phyloP scores from a whole-genome alignment of 331 rosid species.

The Rhamnella rubrinervis region DNA sequence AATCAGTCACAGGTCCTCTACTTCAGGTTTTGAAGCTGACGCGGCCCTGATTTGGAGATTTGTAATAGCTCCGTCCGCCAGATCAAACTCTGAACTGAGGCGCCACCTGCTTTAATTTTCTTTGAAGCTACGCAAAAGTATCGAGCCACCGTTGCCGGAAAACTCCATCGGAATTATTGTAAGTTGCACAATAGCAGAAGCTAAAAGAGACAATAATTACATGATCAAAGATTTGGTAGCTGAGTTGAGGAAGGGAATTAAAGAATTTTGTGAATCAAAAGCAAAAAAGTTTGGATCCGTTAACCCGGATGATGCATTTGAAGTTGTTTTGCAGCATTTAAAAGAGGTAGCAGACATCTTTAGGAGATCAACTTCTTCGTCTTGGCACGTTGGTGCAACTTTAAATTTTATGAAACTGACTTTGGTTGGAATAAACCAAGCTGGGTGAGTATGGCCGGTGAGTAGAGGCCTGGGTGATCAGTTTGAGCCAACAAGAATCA shows the following conservation, averaged over 20 bases:
- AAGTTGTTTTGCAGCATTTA: not conserved
- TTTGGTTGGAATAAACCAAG: too few species aligned
- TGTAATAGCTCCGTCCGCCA: not conserved
- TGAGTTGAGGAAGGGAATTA: not conserved
- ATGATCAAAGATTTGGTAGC: not conserved
- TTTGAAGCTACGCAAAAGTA: slow-evolving; percentile 6
- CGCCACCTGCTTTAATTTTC: not conserved
- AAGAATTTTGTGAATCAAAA: not conserved
- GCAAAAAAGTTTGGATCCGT: not conserved
- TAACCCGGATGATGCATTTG: not conserved
- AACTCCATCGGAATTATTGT: slow-evolving; percentile 16
- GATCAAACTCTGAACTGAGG: not conserved
- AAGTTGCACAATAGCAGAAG: not conserved
- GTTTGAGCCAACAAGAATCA: too few species aligned
- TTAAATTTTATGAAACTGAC: too few species aligned
- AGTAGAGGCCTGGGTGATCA: too few species aligned
- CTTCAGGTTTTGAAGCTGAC: slow-evolving; percentile 10
- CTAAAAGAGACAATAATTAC: too few species aligned
- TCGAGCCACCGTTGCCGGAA: slow-evolving; percentile 15
- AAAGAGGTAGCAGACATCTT: not conserved
- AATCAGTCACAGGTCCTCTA: not conserved
- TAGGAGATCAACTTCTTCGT: not conserved
- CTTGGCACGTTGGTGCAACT: too few species aligned
- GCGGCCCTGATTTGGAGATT: slow-evolving; percentile 21
- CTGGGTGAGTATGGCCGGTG: too few species aligned